Evolutionary conservation across 345 rosid species (phyloP).

Genomic region (Carallia brachiata): DNA sequence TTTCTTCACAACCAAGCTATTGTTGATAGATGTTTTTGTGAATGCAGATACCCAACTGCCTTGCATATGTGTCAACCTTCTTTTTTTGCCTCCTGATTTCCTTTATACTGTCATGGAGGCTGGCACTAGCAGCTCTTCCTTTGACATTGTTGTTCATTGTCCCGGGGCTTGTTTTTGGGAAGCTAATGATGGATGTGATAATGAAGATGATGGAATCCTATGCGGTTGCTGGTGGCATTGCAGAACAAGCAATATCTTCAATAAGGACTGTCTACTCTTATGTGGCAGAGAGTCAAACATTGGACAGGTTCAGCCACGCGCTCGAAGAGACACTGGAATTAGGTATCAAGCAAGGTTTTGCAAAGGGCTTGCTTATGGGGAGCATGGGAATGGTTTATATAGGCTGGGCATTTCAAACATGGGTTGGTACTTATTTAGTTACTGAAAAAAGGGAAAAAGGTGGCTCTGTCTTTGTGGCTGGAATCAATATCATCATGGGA

Average conservation of each 20-base stretch:
- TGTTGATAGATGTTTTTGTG: background rate
- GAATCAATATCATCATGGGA: slow-evolving; percentile 62
- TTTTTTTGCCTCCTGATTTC: slow-evolving; percentile 51
- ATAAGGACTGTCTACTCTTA: slow-evolving; percentile 59
- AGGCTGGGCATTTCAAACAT: slow-evolving; percentile 70
- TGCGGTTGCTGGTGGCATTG: slow-evolving; percentile 61
- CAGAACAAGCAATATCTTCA: slow-evolving; percentile 67
- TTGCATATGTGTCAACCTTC: slow-evolving; percentile 47
- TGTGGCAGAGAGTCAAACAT: slow-evolving; percentile 55
- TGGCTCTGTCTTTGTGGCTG: slow-evolving; percentile 53
- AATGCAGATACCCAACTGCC: slow-evolving; percentile 59
- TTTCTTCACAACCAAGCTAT: background rate
- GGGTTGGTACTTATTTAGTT: slow-evolving; percentile 58
- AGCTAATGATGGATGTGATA: slow-evolving; percentile 56
- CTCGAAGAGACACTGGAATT: slow-evolving; percentile 47
- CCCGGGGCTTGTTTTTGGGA: slow-evolving; percentile 60
- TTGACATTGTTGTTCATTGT: slow-evolving; percentile 48
- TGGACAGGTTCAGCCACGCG: slow-evolving; percentile 42
- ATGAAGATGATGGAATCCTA: slow-evolving; percentile 62
- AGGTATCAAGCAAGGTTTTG: slow-evolving; percentile 57
- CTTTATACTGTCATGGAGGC: slow-evolving; percentile 56
- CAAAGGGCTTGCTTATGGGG: slow-evolving; percentile 70
- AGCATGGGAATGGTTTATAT: slow-evolving; percentile 64
- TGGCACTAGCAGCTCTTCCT: slow-evolving; percentile 57
- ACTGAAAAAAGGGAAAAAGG: slow-evolving; percentile 57